phyloP scores from a whole-genome alignment of 2,329 filamentous ascomycete genomes.

The Tolypocladium tropicale region DNA sequence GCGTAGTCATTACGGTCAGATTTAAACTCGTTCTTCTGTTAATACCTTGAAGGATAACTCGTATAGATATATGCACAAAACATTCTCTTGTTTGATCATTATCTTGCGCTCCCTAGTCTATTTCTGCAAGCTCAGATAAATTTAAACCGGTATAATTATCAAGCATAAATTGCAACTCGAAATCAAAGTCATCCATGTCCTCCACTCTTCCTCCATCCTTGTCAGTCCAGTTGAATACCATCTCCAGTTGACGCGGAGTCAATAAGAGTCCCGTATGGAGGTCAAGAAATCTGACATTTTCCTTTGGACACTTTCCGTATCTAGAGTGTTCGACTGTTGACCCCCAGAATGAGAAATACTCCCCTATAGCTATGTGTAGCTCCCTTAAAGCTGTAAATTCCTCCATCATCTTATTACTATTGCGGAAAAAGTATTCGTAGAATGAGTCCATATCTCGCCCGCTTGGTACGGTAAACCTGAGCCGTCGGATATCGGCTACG shows the following conservation, averaged over 20 bases:
- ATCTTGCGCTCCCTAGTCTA: background rate
- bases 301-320: background rate
- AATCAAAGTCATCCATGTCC: background rate
- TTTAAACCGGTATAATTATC: background rate
- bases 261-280: background rate
- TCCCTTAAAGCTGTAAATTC: background rate
- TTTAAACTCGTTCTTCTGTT: too few relatives aligned
- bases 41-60: background rate
- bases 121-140: background rate
- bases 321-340: too few relatives aligned
- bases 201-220: background rate
- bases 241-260: background rate
- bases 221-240: background rate
- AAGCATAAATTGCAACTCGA: background rate
- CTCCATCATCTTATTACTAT: background rate
- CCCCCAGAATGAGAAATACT: background rate
- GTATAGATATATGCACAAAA: background rate
- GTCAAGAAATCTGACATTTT: background rate
- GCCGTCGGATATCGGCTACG: background rate
- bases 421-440: background rate
- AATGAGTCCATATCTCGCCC: background rate
- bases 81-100: background rate
- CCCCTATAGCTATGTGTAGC: background rate
- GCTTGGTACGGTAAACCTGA: background rate
- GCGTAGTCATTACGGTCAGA: too few relatives aligned